Conservation (phyloP, 106 monocot genomes). For the Dactylorhiza incarnata region DNA sequence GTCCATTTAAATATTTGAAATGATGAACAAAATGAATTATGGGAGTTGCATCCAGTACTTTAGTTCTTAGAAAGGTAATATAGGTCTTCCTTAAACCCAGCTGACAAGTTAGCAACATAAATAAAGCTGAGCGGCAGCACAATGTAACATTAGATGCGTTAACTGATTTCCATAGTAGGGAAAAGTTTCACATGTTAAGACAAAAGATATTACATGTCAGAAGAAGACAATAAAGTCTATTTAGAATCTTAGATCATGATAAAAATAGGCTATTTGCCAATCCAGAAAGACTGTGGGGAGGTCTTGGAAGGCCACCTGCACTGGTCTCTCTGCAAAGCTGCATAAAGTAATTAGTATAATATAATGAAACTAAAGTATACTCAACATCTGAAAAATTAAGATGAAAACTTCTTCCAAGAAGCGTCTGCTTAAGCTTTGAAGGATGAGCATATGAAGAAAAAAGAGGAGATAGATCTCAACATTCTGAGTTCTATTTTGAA, state of each 20-base stretch:
- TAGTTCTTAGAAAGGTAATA: background rate
- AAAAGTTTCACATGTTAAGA: background rate
- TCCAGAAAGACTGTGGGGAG: background rate
- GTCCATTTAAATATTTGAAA: background rate
- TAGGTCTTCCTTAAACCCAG: background rate
- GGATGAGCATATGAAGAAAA: too few relatives aligned
- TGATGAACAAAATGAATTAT: background rate
- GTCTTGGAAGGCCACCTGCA: background rate
- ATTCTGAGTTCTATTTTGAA: too few relatives aligned
- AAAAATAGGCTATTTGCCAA: background rate
- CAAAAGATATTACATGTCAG: background rate
- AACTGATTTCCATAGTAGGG: background rate
- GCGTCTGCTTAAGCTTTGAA: too few relatives aligned
- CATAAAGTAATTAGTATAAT: background rate
- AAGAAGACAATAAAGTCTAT: background rate
- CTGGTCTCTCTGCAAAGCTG: background rate
- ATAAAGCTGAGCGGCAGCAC: background rate
- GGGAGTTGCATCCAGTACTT: background rate
- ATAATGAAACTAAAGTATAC: background rate
- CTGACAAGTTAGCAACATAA: background rate
- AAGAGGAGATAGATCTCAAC: too few relatives aligned
- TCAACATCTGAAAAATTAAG: too few relatives aligned
- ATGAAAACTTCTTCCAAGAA: too few relatives aligned
- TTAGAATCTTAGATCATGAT: background rate
- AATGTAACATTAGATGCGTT: background rate